A percentile compares a stretch with the other conserved stretches of the same genome.
phyloP scores from a whole-genome alignment of 192 early-diverging fungal genomes.

The Backusella sp. region DNA sequence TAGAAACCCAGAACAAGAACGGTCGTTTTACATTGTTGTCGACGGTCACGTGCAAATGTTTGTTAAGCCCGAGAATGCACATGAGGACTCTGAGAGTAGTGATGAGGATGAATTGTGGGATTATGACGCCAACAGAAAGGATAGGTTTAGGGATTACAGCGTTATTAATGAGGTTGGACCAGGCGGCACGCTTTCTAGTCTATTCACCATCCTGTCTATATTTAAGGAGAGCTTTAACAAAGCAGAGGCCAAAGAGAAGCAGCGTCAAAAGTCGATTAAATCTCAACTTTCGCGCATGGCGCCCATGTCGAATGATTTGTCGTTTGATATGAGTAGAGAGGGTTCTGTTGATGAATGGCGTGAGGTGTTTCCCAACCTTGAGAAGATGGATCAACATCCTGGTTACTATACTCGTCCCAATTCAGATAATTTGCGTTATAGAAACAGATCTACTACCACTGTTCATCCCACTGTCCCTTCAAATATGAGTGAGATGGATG shows the following conservation, averaged over 20 bases:
- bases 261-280: neutral
- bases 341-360: conserved; percentile 36
- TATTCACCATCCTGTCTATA: conserved; percentile 90
- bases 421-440: conserved; percentile 2
- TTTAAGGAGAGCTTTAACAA: conserved; percentile 78
- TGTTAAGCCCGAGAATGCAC: conserved; percentile 55
- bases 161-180: conserved; percentile 86
- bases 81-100: conserved; percentile 32
- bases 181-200: conserved; percentile 87
- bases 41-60: conserved; percentile 93
- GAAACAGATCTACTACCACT: neutral
- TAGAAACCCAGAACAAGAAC: conserved; percentile 63
- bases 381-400: conserved; percentile 12
- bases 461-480: neutral
- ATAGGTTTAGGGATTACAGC: conserved; percentile 54
- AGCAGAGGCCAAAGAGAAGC: conserved; percentile 45
- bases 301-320: neutral
- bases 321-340: conserved; percentile 22
- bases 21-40: conserved; percentile 93
- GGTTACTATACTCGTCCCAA: neutral
- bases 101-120: conserved; percentile 35
- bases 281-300: conserved; percentile 6
- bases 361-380: conserved; percentile 34
- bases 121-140: conserved; percentile 16
- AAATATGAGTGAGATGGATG: neutral